These are phyloP conservation scores for Drechslerella coelobrocha DNA, from an alignment of 2,329 filamentous ascomycete species.

Conservation along the genomic window DNA sequence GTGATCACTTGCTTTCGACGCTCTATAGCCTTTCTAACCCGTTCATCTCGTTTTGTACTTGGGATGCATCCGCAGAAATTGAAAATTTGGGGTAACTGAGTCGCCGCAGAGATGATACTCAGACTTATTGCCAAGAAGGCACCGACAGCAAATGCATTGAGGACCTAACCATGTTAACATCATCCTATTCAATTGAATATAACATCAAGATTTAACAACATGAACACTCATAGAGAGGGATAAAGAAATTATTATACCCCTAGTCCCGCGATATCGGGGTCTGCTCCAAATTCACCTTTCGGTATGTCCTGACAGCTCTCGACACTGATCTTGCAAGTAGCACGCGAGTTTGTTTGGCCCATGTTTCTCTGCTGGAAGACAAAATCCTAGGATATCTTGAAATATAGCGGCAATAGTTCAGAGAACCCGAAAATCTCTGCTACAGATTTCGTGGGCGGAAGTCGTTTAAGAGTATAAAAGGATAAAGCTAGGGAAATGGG, in stretches of 20 bases:
- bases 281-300: not conserved
- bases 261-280: conserved; percentile 3
- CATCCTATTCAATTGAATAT: not conserved
- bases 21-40: not conserved
- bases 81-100: not conserved
- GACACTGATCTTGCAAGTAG: not conserved
- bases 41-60: not conserved
- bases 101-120: not conserved
- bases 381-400: no score
- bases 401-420: no score
- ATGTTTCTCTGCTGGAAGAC: no score
- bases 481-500: no score
- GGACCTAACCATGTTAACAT: conserved; percentile 1
- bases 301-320: not conserved
- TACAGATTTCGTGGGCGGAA: no score
- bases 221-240: not conserved
- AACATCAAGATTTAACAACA: not conserved
- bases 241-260: conserved; percentile 6
- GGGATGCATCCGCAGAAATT: not conserved
- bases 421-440: no score
- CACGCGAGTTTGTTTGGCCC: not conserved
- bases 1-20: not conserved
- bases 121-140: not conserved
- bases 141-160: conserved; percentile 3
- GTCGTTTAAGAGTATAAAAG: no score